Conservation (phyloP, 768 basidiomycete genomes). For the Termitomyces sp. region DNA sequence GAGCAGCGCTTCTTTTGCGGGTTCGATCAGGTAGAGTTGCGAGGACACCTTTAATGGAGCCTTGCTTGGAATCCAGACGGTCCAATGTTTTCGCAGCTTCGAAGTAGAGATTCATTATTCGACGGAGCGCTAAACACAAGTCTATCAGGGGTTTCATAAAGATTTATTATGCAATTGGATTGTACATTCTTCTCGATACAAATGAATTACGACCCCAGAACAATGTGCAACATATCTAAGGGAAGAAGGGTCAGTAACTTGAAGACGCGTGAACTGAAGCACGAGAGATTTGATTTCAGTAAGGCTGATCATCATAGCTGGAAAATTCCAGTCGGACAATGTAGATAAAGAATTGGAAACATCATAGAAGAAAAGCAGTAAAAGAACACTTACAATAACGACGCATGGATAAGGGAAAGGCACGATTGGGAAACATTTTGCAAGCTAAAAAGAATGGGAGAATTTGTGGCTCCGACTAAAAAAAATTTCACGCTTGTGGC, state of each 20-base stretch:
- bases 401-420: neutral
- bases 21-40: slow-evolving; percentile 67
- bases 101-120: slow-evolving; percentile 92
- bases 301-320: slow-evolving; percentile 43
- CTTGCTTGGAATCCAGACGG: slow-evolving; percentile 80
- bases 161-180: slow-evolving; percentile 10
- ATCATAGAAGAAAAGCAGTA: slow-evolving; percentile 39
- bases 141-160: slow-evolving; percentile 15
- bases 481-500: slow-evolving; percentile 17
- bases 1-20: slow-evolving; percentile 74
- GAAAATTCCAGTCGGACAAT: slow-evolving; percentile 73
- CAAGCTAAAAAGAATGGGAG: neutral
- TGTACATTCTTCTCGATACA: slow-evolving; percentile 14
- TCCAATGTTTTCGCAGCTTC: slow-evolving; percentile 81
- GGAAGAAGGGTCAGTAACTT: slow-evolving; percentile 8
- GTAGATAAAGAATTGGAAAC: slow-evolving; percentile 71
- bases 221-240: neutral
- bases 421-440: neutral
- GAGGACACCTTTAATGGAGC: slow-evolving; percentile 87
- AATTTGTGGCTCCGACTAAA: slow-evolving; percentile 30
- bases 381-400: slow-evolving; percentile 1
- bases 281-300: slow-evolving; percentile 22
- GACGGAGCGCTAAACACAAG: slow-evolving; percentile 24
- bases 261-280: neutral
- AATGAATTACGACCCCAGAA: neutral